Evolutionary conservation across 129 eudicot species (phyloP), one percentile per base, ranked within the genome.

Genomic region (Helichrysum umbraculigerum): DNA sequence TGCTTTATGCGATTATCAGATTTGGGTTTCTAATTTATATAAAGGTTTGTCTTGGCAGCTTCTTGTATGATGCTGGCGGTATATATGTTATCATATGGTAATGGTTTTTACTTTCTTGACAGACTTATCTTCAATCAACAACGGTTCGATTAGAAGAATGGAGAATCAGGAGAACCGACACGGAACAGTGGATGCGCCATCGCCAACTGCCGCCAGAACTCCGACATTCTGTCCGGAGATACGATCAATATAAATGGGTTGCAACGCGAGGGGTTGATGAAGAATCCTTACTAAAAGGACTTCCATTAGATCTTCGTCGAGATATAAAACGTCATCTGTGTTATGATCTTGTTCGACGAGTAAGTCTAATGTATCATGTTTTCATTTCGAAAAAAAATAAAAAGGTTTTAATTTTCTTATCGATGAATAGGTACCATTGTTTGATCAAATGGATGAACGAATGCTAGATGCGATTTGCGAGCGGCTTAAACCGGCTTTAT

Each of bases 181-280:
- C 98, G 0, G 98, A 92, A 70, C 96, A 89, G 37, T 92, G 98
- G 98, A 92, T 92, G 98, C 96, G 73, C 73, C 98, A 92, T 75
- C 85, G 98, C 76, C 98, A 92, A 78, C 87, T 92, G 62, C 96
- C 96, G 9, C 90, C 76, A 22, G 93, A 92, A 65, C 76, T 92
- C 50, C 88, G 90, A 61, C 89, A 86, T 70, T 83, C 96, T 0
- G 91, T 92, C 1, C 74, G 98, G 32, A 87, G 86, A 73, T 92
- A 92, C 6, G 98, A 92, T 76, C 96, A 89, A 41, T 92, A 92
- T 60, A 92, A 89, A 82, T 92, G 98, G 98, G 86, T 87, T 19
- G 96, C 98, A 1, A 92, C 98, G 4, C 85, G 90, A 57, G 98
- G 98, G 61, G 96, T 92, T 60, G 88, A 92, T 50, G 98, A 92